Evolutionary conservation across 2,329 filamentous ascomycete species (phyloP), one percentile per base, ranked within the genome.

Genomic region (Neonectria neomacrospora): DNA sequence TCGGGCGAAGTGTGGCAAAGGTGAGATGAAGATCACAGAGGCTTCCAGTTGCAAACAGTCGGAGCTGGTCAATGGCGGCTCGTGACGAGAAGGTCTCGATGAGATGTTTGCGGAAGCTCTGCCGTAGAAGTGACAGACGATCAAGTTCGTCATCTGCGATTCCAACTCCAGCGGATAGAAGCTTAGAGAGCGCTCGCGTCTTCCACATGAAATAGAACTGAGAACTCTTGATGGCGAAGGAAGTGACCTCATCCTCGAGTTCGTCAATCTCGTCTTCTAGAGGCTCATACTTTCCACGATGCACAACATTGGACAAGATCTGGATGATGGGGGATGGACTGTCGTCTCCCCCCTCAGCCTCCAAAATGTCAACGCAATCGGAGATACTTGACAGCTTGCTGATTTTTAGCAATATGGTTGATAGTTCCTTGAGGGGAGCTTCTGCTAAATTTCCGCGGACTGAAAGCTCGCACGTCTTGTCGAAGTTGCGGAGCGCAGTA

Each of bases 121-220:
- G 83, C 56, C 86, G 85, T 65, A 86, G 77, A 8, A 82, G 72
- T 8, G 85, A 83, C n/a, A 91, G 80, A 22, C 85, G 78, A 69
- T 91, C 87, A 30, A 94, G 80, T 8, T 88, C 85, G 7, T 81
- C 77, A 53, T 87, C 82, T 1, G 87, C 73, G 58, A 93, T 78
- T 55, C 80, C 84, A 4, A 82, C 83, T 45, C 88, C 85, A 26
- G 83, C 82, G 16, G 83, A 80, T 37, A 92, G 77, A 16, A 85
- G 78, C 57, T 84, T 81, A 65, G 83, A 82, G 64, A 93, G 73
- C 55, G 84, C 82, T 56, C 88, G 86, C 22, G 91, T 86, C 75
- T 96, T 95, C 96, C 96, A 99, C 88, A 97, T 93, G 75, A 97
- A 97, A 80, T 97, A 98, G 79, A 96, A 93, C 50, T 94, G 85